phyloP scores from a whole-genome alignment of 1,139 yeast genomes.

The Blastobotrys proliferans region DNA sequence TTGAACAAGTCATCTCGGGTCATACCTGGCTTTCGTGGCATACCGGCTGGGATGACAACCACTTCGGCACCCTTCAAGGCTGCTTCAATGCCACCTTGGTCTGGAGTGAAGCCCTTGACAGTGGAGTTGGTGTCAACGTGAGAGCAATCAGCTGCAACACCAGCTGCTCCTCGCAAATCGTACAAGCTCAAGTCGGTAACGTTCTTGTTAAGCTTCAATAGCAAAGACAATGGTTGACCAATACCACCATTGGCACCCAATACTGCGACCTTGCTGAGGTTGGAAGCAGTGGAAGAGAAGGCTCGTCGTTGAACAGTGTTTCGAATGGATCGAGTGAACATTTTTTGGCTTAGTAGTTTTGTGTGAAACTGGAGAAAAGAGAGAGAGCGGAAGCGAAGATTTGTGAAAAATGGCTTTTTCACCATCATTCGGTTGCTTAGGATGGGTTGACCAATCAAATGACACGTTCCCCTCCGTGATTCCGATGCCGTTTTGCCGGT shows the following conservation, averaged over 20 bases:
- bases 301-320: conserved; percentile 44
- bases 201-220: conserved; percentile 64
- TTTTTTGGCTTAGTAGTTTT: conserved; percentile 2
- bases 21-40: conserved; percentile 98
- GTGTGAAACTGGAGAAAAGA: conserved; percentile 5
- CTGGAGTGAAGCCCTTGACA: conserved; percentile 68
- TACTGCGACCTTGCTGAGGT: conserved; percentile 35
- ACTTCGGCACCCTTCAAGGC: conserved; percentile 73
- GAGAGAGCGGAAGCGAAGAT: neutral
- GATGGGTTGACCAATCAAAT: too few relatives aligned
- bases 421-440: too few relatives aligned
- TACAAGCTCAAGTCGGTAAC: conserved; percentile 66
- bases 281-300: conserved; percentile 60
- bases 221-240: conserved; percentile 89
- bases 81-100: conserved; percentile 48
- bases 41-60: conserved; percentile 92
- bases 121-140: conserved; percentile 82
- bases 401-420: neutral
- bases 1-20: conserved; percentile 93
- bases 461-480: too few relatives aligned
- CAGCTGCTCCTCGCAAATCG: conserved; percentile 88
- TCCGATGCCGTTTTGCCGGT: too few relatives aligned
- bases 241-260: conserved; percentile 51
- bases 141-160: conserved; percentile 88
- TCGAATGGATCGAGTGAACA: conserved; percentile 18